A percentile compares a stretch with the other conserved stretches of the same genome.
Evolutionary conservation across 805 yeast species (phyloP).

Genomic region (Cyberlindnera meyerae): DNA sequence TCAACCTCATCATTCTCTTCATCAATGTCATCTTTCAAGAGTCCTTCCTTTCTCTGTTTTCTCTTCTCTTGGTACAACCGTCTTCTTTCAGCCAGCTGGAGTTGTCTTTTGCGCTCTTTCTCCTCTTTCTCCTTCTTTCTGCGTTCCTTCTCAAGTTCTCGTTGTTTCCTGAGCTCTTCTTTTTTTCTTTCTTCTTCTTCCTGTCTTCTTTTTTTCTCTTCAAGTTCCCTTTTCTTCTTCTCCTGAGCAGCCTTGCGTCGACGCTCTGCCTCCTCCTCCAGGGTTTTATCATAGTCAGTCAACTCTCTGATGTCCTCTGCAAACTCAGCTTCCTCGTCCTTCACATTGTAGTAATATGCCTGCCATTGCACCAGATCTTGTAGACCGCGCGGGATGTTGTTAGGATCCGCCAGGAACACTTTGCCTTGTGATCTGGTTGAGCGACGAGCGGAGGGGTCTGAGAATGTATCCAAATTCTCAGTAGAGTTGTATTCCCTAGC

Average conservation of each 20-base stretch:
- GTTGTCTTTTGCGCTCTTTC: constrained; percentile 1
- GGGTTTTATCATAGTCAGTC: constrained; percentile 2
- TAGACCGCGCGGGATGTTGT: background rate
- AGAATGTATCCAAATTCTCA: too few species aligned
- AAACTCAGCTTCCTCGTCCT: background rate
- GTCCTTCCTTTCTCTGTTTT: background rate
- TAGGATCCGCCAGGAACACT: background rate
- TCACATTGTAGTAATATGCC: background rate
- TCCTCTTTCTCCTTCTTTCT: background rate
- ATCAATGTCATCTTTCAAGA: constrained; percentile 3
- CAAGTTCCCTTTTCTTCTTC: background rate
- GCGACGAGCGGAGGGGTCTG: too few species aligned
- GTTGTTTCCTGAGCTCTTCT: constrained; percentile 1
- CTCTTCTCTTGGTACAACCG: background rate
- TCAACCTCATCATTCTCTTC: constrained; percentile 1
- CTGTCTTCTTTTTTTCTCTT: constrained; percentile 1
- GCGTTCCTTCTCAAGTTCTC: constrained; percentile 3
- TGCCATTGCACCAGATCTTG: background rate
- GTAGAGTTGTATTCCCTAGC: too few species aligned
- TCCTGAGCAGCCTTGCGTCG: constrained; percentile 4
- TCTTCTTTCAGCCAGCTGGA: constrained; percentile 1
- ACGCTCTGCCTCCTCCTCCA: constrained; percentile 5
- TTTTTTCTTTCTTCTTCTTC: constrained; percentile 6
- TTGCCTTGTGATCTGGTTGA: too few species aligned
- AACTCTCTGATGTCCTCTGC: background rate